These are phyloP conservation scores for Phyllachora maydis DNA, from an alignment of 2,329 filamentous ascomycete species.

Conservation along the genomic window DNA sequence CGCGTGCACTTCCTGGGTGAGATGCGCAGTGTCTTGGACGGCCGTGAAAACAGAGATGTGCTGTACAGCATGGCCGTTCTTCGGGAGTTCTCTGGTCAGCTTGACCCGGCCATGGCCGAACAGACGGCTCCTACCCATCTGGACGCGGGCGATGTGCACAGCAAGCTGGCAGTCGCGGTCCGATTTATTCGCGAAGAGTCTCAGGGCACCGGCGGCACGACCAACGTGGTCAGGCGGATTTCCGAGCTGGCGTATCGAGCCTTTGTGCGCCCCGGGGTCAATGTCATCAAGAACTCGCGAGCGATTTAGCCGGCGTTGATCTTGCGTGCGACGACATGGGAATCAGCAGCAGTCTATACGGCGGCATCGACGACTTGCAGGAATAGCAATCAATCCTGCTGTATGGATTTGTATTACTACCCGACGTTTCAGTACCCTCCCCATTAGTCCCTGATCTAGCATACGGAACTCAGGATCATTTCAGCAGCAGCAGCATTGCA, in stretches of 20 bases:
- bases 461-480: no score
- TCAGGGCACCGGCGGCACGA: slow-evolving; percentile 44
- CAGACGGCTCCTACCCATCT: slow-evolving; percentile 34
- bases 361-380: no score
- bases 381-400: no score
- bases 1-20: slow-evolving; percentile 43
- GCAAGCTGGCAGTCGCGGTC: slow-evolving; percentile 46
- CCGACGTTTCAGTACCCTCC: no score
- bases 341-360: no score
- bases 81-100: slow-evolving; percentile 50
- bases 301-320: no score
- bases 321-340: no score
- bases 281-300: no score
- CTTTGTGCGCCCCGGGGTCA: slow-evolving; percentile 31
- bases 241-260: slow-evolving; percentile 44
- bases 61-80: slow-evolving; percentile 76
- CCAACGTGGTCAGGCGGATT: slow-evolving; percentile 50
- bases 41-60: slow-evolving; percentile 72
- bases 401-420: no score
- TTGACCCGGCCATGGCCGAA: slow-evolving; percentile 31
- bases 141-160: slow-evolving; percentile 45
- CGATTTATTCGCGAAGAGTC: slow-evolving; percentile 49
- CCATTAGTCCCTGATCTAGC: no score
- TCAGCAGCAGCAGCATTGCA: no score
- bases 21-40: slow-evolving; percentile 53